Conservation (phyloP, 768 basidiomycete species). For the Lentinus brumalis region DNA sequence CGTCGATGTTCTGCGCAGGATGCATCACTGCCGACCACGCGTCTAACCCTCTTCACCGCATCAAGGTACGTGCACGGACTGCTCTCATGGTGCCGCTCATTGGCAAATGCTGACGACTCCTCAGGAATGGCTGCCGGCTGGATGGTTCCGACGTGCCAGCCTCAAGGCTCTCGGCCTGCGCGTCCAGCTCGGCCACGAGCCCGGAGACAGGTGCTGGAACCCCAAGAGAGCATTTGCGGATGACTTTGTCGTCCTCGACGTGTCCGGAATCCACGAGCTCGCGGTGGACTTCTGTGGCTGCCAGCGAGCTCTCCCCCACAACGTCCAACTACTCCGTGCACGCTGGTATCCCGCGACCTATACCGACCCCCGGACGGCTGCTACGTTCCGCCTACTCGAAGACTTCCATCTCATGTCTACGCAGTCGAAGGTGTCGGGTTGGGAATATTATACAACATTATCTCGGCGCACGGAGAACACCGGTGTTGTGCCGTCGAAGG, state of each 20-base stretch:
- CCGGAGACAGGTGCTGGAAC: slow-evolving; percentile 11
- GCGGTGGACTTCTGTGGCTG: slow-evolving; percentile 30
- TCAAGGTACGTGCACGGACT: slow-evolving; percentile 19
- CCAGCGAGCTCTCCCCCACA: not conserved
- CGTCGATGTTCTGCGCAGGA: not conserved
- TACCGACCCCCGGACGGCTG: slow-evolving; percentile 29
- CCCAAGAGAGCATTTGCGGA: not conserved
- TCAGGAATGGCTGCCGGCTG: not conserved
- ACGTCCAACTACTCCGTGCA: slow-evolving; percentile 33
- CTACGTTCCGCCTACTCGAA: slow-evolving; percentile 34
- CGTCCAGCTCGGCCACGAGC: slow-evolving; percentile 30
- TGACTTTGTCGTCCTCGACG: slow-evolving; percentile 25
- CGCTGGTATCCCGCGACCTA: no score
- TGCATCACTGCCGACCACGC: slow-evolving; percentile 5
- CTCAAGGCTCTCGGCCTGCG: slow-evolving; percentile 24
- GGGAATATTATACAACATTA: slow-evolving; percentile 35
- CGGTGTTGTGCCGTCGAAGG: slow-evolving; percentile 9
- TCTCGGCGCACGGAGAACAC: slow-evolving; percentile 34
- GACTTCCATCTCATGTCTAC: slow-evolving; percentile 36
- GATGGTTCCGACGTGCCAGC: not conserved
- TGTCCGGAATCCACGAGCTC: slow-evolving; percentile 29
- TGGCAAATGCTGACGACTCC: no score
- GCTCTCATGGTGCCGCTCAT: no score
- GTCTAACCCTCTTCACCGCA: slow-evolving; percentile 17
- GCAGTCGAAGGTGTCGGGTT: slow-evolving; percentile 35